These are phyloP conservation scores for Gonium pectorale DNA, from an alignment of 139 green algal genomes.

Conservation along the genomic window DNA sequence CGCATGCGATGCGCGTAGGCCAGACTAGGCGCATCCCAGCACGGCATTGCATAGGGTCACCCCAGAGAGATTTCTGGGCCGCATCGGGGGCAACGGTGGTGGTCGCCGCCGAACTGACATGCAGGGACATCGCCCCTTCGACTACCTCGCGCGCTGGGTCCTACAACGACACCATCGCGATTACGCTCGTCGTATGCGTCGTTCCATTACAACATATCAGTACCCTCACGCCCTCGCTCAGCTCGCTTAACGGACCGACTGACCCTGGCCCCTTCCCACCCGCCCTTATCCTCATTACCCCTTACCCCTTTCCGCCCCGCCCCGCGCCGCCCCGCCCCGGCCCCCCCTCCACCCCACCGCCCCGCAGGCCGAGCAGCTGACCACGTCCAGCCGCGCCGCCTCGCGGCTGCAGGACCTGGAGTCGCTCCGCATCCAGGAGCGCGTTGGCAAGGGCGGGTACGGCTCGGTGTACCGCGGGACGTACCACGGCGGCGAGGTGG, in stretches of 20 bases:
- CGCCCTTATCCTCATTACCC: not conserved
- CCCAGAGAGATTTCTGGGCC: no score
- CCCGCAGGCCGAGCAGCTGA: constrained; percentile 16
- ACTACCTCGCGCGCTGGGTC: no score
- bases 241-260: not conserved
- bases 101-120: no score
- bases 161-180: no score
- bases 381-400: not conserved
- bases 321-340: not conserved
- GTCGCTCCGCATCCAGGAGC: constrained; percentile 12
- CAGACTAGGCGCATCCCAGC: no score
- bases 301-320: not conserved
- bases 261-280: not conserved
- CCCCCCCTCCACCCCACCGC: not conserved
- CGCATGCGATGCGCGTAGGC: no score
- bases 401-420: constrained; percentile 18
- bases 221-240: not conserved
- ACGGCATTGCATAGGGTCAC: no score
- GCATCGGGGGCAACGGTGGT: no score
- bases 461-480: constrained; percentile 70
- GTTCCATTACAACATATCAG: no score
- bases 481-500: constrained; percentile 81
- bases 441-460: constrained; percentile 75
- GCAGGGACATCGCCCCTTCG: no score
- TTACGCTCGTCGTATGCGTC: no score